Base-by-base conservation (phyloP, 176 grass and related monocot species). In the Carex parvula region DNA sequence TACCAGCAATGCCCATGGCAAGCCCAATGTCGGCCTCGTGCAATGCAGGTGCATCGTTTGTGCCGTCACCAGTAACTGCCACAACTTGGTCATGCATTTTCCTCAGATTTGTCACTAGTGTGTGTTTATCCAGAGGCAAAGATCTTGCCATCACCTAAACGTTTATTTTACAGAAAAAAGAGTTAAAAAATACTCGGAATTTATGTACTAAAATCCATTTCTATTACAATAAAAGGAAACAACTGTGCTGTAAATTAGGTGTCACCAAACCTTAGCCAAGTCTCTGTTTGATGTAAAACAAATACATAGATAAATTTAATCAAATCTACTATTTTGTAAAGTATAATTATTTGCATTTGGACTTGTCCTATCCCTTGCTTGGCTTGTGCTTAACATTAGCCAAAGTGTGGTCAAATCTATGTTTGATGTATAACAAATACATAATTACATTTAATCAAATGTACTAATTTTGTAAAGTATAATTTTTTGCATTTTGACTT, bases 21-120 rank as follows among this genome's bases (percentile, higher is more conserved):
- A 97, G 89, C 26, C 95, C 95, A 42, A 97, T 97, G 77, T 97
- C 95, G 0, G 95, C 89, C 87, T 97, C 95, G 84, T 97, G 95
- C 78, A 97, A 80, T 63, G 95, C 95, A 3, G 95, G 95, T 58
- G 95, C 95, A 87, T 97, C 95, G 32, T 97, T 97, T 4, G 95
- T 94, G 42, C 95, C 95, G 1, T 97, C 95, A 9, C 95, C 95
- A 1, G 95, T 97, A 56, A 94, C 95, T 9, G 95, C 92, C 35
- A 97, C 95, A 16, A 97, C 92, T 88, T 97, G 90, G 39, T 86
- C 57, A 73, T 92, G 94, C 86, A 88, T 92, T 8, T 86, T 91
- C 68, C 89, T 92, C 82, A 97, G 70, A 46, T 92, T 94, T 33
- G 92, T 92, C 84, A 97, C 95, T 64, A 97, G 52, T 16, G 85